A percentile compares a stretch with the other conserved stretches of the same genome.
These are phyloP conservation scores for Phytophthora crassamura DNA, from an alignment of 352 stramenopile species.

Conservation along the genomic window DNA sequence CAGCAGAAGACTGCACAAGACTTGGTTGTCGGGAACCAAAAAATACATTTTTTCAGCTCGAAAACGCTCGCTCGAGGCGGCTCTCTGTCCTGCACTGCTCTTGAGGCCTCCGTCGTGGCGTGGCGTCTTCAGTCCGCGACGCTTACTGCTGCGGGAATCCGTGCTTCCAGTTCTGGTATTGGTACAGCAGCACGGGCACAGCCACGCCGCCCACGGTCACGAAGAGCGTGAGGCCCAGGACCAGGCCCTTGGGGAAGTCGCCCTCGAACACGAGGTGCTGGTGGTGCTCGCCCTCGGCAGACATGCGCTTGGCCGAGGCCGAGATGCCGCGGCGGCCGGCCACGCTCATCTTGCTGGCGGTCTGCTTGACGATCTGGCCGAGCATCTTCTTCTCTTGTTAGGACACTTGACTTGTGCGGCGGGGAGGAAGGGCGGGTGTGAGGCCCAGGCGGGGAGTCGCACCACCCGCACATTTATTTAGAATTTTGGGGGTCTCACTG, in stretches of 20 bases:
- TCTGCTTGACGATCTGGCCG: constrained; percentile 76
- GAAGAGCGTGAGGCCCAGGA: constrained; percentile 61
- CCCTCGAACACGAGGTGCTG: constrained; percentile 87
- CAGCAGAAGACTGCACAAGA: constrained; percentile 15
- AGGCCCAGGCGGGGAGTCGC: constrained; percentile 4
- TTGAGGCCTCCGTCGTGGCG: background rate
- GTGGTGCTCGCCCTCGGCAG: constrained; percentile 80
- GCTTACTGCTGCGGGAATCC: constrained; percentile 85
- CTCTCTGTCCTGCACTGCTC: background rate
- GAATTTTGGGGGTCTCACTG: constrained; percentile 23
- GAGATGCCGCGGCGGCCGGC: constrained; percentile 74
- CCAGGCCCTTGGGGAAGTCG: constrained; percentile 80
- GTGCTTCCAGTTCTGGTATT: constrained; percentile 92
- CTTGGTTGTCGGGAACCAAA: constrained; percentile 16
- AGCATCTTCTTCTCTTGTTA: constrained; percentile 46
- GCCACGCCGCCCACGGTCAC: constrained; percentile 71
- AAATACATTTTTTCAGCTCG: constrained; percentile 31
- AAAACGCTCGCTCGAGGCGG: background rate
- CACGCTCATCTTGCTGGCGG: constrained; percentile 59
- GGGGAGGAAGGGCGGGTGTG: constrained; percentile 24
- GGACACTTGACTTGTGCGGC: constrained; percentile 18
- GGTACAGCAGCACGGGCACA: constrained; percentile 68
- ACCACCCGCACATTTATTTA: constrained; percentile 37
- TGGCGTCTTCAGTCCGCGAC: background rate
- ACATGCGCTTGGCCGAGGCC: constrained; percentile 78